Evolutionary conservation across 2,329 filamentous ascomycete species (phyloP).

Genomic region (Nectriaceae sp.): DNA sequence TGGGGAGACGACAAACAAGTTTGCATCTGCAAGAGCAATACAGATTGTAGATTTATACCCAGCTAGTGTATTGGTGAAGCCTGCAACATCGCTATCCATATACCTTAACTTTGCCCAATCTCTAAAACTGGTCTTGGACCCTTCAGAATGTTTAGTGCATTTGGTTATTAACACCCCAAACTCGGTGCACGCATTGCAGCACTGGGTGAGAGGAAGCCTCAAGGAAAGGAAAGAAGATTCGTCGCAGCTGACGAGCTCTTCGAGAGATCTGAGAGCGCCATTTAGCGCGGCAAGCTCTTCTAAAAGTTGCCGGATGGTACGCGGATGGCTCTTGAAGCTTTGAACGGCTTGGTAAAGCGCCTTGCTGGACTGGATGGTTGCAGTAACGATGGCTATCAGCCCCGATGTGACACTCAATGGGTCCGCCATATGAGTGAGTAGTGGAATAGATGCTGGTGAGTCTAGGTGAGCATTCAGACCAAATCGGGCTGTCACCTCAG

Average conservation of each 20-base stretch:
- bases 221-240: not conserved
- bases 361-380: not conserved
- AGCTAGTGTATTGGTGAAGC: conserved; percentile 7
- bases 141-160: not conserved
- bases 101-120: conserved; percentile 7
- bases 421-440: not conserved
- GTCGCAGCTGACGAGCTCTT: not conserved
- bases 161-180: not conserved
- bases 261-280: not conserved
- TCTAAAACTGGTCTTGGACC: conserved; percentile 4
- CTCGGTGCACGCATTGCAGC: not conserved
- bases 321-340: not conserved
- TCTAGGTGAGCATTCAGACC: not conserved
- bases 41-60: conserved; percentile 5
- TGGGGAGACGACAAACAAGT: not conserved
- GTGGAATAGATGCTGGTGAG: not conserved
- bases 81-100: conserved; percentile 4
- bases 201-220: not conserved
- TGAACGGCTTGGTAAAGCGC: not conserved
- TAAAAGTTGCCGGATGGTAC: not conserved
- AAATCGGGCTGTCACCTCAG: too few species aligned
- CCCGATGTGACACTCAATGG: not conserved
- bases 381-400: not conserved
- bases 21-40: conserved; percentile 5
- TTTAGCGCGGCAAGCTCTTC: not conserved